Base-by-base conservation (phyloP, 2,329 filamentous ascomycete species). In the Phaeoacremonium minimum region DNA sequence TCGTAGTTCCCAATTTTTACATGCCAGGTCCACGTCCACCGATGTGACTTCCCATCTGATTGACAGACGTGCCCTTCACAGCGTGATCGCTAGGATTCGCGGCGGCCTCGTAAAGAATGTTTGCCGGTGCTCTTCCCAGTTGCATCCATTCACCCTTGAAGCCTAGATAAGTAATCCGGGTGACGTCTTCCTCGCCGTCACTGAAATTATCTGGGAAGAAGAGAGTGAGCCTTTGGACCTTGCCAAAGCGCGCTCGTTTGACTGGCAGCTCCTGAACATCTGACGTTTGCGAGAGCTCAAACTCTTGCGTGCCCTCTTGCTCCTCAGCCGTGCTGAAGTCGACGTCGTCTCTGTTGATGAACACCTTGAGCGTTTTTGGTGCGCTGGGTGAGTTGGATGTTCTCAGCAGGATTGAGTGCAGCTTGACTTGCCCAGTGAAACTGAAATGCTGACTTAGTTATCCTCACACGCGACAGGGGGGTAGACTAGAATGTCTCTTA, bases 81-180 rank as follows among this genome's bases (percentile, higher is more conserved):
- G 75, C 77, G 64, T 98, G 93, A 64, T 98, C 93, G 32, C 68
- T 77, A 11, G 91, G 93, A 59, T 96, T 95, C 22, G 93, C 85
- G 17, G 91, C 91, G 14, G 89, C 85, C 73, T 98, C 93, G 61
- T 97, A 98, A 42, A 95, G 53, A 50, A 97, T 91, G 48, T 85
- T 88, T 6, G 85, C 69, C 1, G 93, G 89, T 56, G 91, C 87
- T 37, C 84, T 74, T 32, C 84, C 93, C 53, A 95, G 63, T 57
- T 82, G 80, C 77, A 93, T 93, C 73, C 88, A 97, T 63, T 95
- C 87, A 16, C 93, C 93, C 64, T 87, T 90, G 69, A 98, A 97
- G 1, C 87, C 93, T 38, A 97, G 46, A 63, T 96, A 98, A 43
- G 73, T 81, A 3, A 97, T 59, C 33, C 80, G 74, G 30, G 87